Percentiles rank a stretch among this genome's conserved stretches.
These are phyloP conservation scores for Microbotryum lychnidis-dioicae DNA, from an alignment of 1,284 basidiomycete genomes.

Conservation along the genomic window DNA sequence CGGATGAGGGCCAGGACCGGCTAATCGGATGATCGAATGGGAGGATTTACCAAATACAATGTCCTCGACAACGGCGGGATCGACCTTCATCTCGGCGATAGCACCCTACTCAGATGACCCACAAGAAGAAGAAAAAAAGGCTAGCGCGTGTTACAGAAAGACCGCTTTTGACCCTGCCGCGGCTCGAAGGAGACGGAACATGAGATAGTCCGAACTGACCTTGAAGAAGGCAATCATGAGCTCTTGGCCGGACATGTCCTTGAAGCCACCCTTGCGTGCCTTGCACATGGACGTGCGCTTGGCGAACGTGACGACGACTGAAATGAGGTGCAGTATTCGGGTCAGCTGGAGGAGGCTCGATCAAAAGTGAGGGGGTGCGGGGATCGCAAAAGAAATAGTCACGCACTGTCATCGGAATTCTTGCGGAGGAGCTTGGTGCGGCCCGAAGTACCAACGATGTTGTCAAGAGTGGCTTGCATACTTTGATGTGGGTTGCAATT, in stretches of 20 bases:
- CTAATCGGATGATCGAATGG: background rate
- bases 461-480: slow-evolving; percentile 13
- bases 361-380: background rate
- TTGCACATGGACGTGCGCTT: slow-evolving; percentile 61
- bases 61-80: slow-evolving; percentile 63
- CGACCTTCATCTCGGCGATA: slow-evolving; percentile 54
- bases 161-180: background rate
- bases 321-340: background rate
- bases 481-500: too few species aligned
- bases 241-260: slow-evolving; percentile 62
- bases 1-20: background rate
- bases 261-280: slow-evolving; percentile 69
- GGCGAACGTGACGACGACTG: slow-evolving; percentile 67
- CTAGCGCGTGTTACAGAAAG: too few species aligned
- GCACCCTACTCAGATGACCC: slow-evolving; percentile 47
- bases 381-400: background rate
- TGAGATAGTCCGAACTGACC: slow-evolving; percentile 39
- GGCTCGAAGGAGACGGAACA: slow-evolving; percentile 26
- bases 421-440: slow-evolving; percentile 26
- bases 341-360: background rate
- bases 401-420: slow-evolving; percentile 30
- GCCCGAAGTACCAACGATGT: slow-evolving; percentile 19
- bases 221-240: slow-evolving; percentile 63
- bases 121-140: too few species aligned
- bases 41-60: slow-evolving; percentile 54